A percentile compares a stretch with the other conserved stretches of the same genome.
Evolutionary conservation across 331 rosid species (phyloP).

Genomic region (Acacia concinna): DNA sequence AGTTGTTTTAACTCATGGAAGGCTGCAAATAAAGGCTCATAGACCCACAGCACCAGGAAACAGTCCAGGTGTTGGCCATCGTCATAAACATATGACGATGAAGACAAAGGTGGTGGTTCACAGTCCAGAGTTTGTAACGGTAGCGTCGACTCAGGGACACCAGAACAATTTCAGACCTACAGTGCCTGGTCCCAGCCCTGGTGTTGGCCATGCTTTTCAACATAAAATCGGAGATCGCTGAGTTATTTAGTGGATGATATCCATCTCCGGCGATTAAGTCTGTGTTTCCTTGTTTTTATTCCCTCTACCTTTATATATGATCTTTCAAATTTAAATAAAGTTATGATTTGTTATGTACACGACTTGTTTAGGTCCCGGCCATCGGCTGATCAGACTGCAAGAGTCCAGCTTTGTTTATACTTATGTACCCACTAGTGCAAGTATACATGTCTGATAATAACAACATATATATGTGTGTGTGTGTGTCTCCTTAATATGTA

Average conservation of each 20-base stretch:
- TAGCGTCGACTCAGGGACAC: not conserved
- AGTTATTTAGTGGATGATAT: no score
- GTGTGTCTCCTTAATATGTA: not conserved
- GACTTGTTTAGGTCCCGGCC: no score
- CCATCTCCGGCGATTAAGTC: no score
- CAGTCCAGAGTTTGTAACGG: not conserved
- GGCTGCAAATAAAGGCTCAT: conserved; percentile 29
- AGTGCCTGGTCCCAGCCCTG: conserved; percentile 45
- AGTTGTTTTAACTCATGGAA: conserved; percentile 26
- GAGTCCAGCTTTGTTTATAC: not conserved
- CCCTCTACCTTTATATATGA: no score
- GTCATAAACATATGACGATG: not conserved
- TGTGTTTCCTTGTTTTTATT: no score
- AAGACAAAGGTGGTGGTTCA: not conserved
- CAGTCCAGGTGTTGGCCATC: conserved; percentile 48
- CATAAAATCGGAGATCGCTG: not conserved
- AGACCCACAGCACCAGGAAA: conserved; percentile 45
- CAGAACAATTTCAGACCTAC: conserved; percentile 27
- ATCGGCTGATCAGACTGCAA: not conserved
- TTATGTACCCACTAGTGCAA: not conserved
- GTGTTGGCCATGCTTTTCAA: not conserved
- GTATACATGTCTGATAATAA: not conserved
- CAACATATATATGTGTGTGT: no score
- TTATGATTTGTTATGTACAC: no score
- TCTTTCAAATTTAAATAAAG: no score